Conservation (phyloP, 1,139 yeast species). For the Geotrichum citri-aurantii region DNA sequence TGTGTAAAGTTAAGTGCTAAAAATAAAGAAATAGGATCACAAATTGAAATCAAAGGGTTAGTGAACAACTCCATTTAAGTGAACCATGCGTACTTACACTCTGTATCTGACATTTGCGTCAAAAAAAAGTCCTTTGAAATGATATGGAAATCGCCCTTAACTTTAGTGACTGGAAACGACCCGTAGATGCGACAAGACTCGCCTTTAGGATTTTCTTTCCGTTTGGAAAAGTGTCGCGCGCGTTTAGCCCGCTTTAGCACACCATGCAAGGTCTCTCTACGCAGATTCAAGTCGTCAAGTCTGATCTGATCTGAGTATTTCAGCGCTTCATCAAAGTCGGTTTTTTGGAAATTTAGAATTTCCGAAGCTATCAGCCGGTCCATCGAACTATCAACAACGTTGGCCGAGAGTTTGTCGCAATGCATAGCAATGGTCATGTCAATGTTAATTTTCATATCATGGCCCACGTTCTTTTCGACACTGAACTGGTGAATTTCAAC, state of each 20-base stretch:
- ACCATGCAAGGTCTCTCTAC: constrained; percentile 21
- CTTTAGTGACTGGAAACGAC: constrained; percentile 77
- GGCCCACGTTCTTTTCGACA: constrained; percentile 54
- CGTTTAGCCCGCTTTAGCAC: constrained; percentile 25
- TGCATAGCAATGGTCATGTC: constrained; percentile 83
- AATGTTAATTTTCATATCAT: constrained; percentile 61
- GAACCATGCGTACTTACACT: constrained; percentile 42
- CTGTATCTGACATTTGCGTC: constrained; percentile 46
- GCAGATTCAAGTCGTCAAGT: constrained; percentile 12
- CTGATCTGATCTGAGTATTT: constrained; percentile 10
- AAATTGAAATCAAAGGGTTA: too few relatives aligned
- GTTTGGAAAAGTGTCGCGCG: constrained; percentile 9
- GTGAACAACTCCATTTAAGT: not conserved
- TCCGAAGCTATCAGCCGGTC: constrained; percentile 79
- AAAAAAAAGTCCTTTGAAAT: constrained; percentile 35
- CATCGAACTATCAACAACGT: constrained; percentile 68
- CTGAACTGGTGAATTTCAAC: constrained; percentile 69
- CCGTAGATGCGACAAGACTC: constrained; percentile 91
- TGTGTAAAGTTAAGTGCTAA: constrained; percentile 63
- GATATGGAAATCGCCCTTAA: constrained; percentile 78
- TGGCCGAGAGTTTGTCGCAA: constrained; percentile 68
- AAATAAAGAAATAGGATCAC: not conserved
- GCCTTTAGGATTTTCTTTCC: not conserved
- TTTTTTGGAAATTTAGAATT: constrained; percentile 44
- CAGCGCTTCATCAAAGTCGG: constrained; percentile 6